Evolutionary conservation across 2,329 filamentous ascomycete genomes (phyloP).

Genomic region (Chlorencoelia australis): DNA sequence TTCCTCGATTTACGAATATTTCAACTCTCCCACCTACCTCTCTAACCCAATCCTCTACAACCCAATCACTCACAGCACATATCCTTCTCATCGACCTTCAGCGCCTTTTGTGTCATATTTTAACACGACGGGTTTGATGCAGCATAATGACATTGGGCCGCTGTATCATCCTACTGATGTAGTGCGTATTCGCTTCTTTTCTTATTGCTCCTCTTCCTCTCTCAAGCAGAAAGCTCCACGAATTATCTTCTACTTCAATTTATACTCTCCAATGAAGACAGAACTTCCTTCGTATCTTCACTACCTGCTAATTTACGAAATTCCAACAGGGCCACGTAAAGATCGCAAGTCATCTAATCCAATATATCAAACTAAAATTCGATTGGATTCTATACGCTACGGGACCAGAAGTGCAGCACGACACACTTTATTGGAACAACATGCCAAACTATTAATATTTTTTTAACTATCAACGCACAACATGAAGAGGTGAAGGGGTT

Average conservation of each 20-base stretch:
- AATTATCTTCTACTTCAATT: too few species aligned
- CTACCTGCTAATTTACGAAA: too few species aligned
- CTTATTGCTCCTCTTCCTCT: too few species aligned
- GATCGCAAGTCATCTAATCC: slow-evolving; percentile 47
- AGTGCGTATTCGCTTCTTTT: too few species aligned
- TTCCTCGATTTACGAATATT: slow-evolving; percentile 40
- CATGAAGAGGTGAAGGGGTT: too few species aligned
- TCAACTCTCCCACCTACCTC: slow-evolving; percentile 37
- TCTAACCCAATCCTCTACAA: slow-evolving; percentile 32
- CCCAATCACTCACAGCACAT: slow-evolving; percentile 30
- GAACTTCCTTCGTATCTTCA: too few species aligned
- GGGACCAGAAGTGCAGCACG: slow-evolving; percentile 41
- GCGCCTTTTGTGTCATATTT: slow-evolving; percentile 47
- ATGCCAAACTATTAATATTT: slow-evolving; percentile 5
- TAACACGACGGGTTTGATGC: slow-evolving; percentile 49
- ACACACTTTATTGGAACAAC: slow-evolving; percentile 45
- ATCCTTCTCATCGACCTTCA: slow-evolving; percentile 22
- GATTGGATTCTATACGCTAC: slow-evolving; percentile 45
- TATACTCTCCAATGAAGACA: too few species aligned
- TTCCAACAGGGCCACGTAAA: too few species aligned
- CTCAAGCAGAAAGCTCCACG: too few species aligned
- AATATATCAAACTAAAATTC: slow-evolving; percentile 46
- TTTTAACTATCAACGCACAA: too few species aligned
- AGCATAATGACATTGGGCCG: slow-evolving; percentile 51
- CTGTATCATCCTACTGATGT: slow-evolving; percentile 51